Evolutionary conservation across 2,329 filamentous ascomycete genomes (phyloP), one percentile per base, ranked within the genome.

Genomic region (Cryphonectria parasitica): DNA sequence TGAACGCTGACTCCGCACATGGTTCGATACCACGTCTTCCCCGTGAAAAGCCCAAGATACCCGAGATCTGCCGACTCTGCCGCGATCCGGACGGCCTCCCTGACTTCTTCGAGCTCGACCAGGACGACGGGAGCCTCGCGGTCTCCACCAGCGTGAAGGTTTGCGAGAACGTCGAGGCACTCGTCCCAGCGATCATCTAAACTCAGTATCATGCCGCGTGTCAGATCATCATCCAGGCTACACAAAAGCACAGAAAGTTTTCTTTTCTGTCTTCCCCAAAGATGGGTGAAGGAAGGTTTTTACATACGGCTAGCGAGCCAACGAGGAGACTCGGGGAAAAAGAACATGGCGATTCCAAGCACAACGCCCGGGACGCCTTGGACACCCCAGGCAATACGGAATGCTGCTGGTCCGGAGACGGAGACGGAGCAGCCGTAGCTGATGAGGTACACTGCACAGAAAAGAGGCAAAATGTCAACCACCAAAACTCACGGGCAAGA

Each of bases 111-210:
- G 17, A 72, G 69, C 39, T 72, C 71, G 19, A 69, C 66, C 62
- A 69, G 66, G 22, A 72, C 71, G 25, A 86, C 86, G 17, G 88
- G 84, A 71, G 90, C 83, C 68, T 86, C 84, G 2, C 82, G 71
- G 70, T 90, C 83, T 3, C 89, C 89, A 0, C 80, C 78, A 5
- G 86, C 89, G 74, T 91, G 90, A 0, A 92, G 81, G 31, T 82
- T 77, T 0, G 88, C 89, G 25, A 92, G 83, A 58, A 88, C 86
- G 31, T 83, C 76, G 58, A 89, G 82, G 0, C 88, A 88, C 76
- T 92, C 87, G 39, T 92, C 89, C 84, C 90, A 91, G 0, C 88
- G 85, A 73, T 90, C 90, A 74, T 90, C 86, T 66, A 36, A 39
- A 39, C 10, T 36, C 36, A 11, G 11, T 36, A n/a, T 64, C n/a